A percentile compares a stretch with the other conserved stretches of the same genome.
Conservation (phyloP, 2,329 filamentous ascomycete genomes). For the Xenoacremonium recifei region DNA sequence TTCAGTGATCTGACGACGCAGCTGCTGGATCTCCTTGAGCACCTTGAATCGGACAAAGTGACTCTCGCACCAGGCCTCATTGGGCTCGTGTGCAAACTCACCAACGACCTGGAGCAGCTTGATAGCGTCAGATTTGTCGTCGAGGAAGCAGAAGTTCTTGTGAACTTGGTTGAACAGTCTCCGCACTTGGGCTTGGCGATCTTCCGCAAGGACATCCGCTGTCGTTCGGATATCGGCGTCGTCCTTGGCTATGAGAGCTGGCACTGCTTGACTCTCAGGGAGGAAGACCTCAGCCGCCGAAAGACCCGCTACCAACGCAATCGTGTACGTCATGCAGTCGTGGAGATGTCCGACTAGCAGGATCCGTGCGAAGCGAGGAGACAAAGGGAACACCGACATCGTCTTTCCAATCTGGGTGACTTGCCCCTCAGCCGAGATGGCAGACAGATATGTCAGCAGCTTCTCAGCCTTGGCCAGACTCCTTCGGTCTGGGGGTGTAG, state of each 20-base stretch:
- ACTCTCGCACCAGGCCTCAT: slow-evolving; percentile 72
- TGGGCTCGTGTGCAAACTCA: slow-evolving; percentile 75
- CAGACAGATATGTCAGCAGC: slow-evolving; percentile 80
- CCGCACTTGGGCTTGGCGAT: slow-evolving; percentile 63
- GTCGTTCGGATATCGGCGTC: slow-evolving; percentile 56
- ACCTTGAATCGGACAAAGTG: slow-evolving; percentile 88
- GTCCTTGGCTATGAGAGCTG: slow-evolving; percentile 48
- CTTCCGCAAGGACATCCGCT: slow-evolving; percentile 70
- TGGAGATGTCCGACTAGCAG: slow-evolving; percentile 83
- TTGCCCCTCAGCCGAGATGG: slow-evolving; percentile 67
- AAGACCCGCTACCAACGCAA: slow-evolving; percentile 83
- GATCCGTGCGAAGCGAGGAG: slow-evolving; percentile 88
- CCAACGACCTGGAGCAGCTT: slow-evolving; percentile 88
- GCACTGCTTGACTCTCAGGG: slow-evolving; percentile 73
- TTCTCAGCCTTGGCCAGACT: slow-evolving; percentile 82
- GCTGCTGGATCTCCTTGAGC: slow-evolving; percentile 79
- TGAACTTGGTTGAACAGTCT: slow-evolving; percentile 68
- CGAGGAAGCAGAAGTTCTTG: slow-evolving; percentile 74
- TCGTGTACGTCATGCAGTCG: slow-evolving; percentile 78
- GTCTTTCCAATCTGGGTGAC: slow-evolving; percentile 78
- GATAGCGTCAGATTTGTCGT: slow-evolving; percentile 82
- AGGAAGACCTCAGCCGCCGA: slow-evolving; percentile 88
- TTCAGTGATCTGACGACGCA: slow-evolving; percentile 78
- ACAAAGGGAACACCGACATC: slow-evolving; percentile 85
- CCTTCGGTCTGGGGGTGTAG: slow-evolving; percentile 77